Evolutionary conservation across 306 rosid species (phyloP), one percentile per base, ranked within the genome.

Genomic region (Prunus persica): DNA sequence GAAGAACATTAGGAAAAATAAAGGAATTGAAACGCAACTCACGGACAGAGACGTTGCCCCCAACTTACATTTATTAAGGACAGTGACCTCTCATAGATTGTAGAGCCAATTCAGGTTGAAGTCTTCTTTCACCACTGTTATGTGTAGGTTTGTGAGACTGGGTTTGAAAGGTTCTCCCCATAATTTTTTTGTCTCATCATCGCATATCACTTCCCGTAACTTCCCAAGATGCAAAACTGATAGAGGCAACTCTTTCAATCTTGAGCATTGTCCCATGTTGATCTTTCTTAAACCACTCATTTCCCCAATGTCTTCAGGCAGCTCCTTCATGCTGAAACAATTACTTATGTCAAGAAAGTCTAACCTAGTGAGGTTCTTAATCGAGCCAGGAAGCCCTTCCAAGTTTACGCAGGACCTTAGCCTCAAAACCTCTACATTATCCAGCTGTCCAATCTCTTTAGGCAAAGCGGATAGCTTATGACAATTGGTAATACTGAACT

Each of bases 401-500:
- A 93, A 68, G 47, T 49, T 65, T 47, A 76, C 81, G 65, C 94
- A 89, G 1, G 89, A 86, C 56, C 80, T 83, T 51, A 93, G 76
- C 78, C 94, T 83, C 11, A 93, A 20, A 3, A 79, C 64, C 75
- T 84, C 85, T 72, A 93, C 75, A 82, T 82, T 79, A 0, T 20
- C 71, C 58, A 90, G 66, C 12, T 75, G 32, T 43, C 81, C 86
- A 11, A 89, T 76, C 25, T 51, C 84, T 28, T 61, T 56, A 4
- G 96, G 91, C 71, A 93, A 77, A 24, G 74, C 24, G 25, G 71
- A 70, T 64, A 93, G 77, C 63, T 66, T 88, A 56, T 86, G 91
- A 20, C 96, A 84, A 69, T 87, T 89, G 46, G 96, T 86, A 8
- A 90, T 75, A 50, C 85, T 87, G 7, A 93, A 82, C 75, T 62